phyloP scores from a whole-genome alignment of 2,329 filamentous ascomycete species.

The Triangularia verruculosa region DNA sequence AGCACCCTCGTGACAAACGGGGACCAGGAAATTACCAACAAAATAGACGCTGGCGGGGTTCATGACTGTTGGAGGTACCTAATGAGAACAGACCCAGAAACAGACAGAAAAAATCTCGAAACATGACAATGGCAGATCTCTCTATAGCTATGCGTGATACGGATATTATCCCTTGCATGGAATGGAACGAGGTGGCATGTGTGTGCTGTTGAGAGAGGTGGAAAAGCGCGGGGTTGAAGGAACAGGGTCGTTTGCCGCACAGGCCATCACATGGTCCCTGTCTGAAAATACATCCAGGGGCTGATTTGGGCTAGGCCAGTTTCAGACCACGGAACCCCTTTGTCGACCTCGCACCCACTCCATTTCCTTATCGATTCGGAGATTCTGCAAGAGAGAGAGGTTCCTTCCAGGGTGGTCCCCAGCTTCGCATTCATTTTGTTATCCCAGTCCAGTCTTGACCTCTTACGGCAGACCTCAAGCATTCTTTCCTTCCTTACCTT shows the following conservation, averaged over 20 bases:
- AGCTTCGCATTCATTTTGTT: conserved; percentile 15
- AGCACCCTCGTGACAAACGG: conserved; percentile 1
- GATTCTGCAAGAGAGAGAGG: conserved; percentile 13
- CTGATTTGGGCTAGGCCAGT: conserved; percentile 26
- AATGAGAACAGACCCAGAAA: background rate
- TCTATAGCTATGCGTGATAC: background rate
- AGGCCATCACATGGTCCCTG: conserved; percentile 9
- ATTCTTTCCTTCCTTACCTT: conserved; percentile 6
- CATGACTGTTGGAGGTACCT: background rate
- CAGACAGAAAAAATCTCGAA: background rate
- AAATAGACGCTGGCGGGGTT: conserved; percentile 1
- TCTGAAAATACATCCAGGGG: conserved; percentile 13
- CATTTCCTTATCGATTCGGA: conserved; percentile 26
- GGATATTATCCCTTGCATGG: background rate
- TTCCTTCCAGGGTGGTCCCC: conserved; percentile 13
- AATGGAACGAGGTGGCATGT: background rate
- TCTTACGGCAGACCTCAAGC: conserved; percentile 2
- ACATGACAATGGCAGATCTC: background rate
- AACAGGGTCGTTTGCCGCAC: background rate
- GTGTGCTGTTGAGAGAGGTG: background rate
- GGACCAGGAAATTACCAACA: conserved; percentile 1
- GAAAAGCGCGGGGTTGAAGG: background rate
- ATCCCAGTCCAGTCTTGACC: background rate
- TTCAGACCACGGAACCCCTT: conserved; percentile 27
- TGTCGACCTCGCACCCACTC: conserved; percentile 10